Base-by-base conservation (phyloP, 139 green algal genomes). In the Axilococcus clingmanii region DNA sequence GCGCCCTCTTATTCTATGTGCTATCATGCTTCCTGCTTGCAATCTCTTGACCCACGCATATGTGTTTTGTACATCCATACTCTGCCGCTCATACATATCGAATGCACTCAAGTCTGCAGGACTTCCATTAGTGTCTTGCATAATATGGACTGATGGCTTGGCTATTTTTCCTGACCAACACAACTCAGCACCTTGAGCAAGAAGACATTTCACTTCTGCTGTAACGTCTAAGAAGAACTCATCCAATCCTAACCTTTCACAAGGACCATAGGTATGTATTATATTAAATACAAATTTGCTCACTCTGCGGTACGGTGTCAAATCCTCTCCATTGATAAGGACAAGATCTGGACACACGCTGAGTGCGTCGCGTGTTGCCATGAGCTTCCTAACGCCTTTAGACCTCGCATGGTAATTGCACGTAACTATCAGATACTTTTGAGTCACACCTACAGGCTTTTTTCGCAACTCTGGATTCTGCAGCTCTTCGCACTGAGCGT, bases 371-470 rank as follows among this genome's bases (percentile, higher is more conserved):
- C 31, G 51, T n/a, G 71, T 79, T 40, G 44, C 47, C 76, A 83
- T 86, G 7, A 91, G 72, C 68, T 94, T 95, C 42, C 59, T 73
- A 7, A 95, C 82, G 3, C 85, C 85, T 16, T 36, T 20, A 7
- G 25, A 24, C 5, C 86, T 64, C 0, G 85, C 85, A 3, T 52
- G 31, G 30, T 95, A 95, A 64, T 95, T 95, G 57, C 57, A 78
- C 0, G 85, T 94, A 14, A 94, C 57, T 14, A 85, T 42, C 6
- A 87, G 54, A 32, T 74, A 81, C 60, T 90, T 87, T 36, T 94
- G 84, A 0, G 85, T 94, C 6, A 94, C 65, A 4, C 52, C 71
- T 52, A 66, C 14, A 22, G 59, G 61, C 5, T 48, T 23, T 35
- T 34, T 11, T 7, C 25, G 20, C 4, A 72, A 45, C 7, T 9